Conservation (phyloP, 140 eudicot genomes). For the Senecio squalidus region DNA sequence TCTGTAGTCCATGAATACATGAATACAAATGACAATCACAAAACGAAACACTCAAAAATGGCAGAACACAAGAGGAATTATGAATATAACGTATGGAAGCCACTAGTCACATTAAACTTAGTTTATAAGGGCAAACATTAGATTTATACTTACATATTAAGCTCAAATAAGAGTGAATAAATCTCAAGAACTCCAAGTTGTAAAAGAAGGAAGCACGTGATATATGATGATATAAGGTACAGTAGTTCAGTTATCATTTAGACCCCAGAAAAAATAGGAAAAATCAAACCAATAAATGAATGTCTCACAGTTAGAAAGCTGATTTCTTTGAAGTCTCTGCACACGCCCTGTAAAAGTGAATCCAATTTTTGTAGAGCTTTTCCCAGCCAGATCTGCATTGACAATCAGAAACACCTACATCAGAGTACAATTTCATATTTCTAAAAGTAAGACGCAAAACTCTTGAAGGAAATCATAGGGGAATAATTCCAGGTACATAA, state of each 20-base stretch:
- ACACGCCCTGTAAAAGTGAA: constrained; percentile 79
- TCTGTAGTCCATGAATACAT: neutral
- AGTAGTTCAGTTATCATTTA: neutral
- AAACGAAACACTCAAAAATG: constrained; percentile 4
- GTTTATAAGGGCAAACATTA: neutral
- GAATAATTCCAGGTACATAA: neutral
- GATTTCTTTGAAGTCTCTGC: constrained; percentile 86
- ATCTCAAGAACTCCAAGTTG: too few relatives aligned
- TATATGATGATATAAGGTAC: neutral
- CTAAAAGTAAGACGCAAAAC: neutral
- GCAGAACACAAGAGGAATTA: neutral
- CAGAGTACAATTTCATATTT: neutral
- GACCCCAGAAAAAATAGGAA: constrained; percentile 7
- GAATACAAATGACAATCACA: constrained; percentile 1
- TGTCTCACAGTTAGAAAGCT: constrained; percentile 73
- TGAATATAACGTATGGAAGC: neutral
- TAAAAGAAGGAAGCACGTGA: constrained; percentile 2
- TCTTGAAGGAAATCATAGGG: neutral
- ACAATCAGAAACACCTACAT: constrained; percentile 12
- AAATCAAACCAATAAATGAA: constrained; percentile 2
- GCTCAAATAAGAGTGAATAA: neutral
- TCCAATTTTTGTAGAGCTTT: constrained; percentile 88
- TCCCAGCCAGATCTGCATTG: constrained; percentile 84
- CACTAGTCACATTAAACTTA: neutral
- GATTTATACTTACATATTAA: neutral